Base-by-base conservation (phyloP, 768 basidiomycete species). In the Suillus hirtellus region DNA sequence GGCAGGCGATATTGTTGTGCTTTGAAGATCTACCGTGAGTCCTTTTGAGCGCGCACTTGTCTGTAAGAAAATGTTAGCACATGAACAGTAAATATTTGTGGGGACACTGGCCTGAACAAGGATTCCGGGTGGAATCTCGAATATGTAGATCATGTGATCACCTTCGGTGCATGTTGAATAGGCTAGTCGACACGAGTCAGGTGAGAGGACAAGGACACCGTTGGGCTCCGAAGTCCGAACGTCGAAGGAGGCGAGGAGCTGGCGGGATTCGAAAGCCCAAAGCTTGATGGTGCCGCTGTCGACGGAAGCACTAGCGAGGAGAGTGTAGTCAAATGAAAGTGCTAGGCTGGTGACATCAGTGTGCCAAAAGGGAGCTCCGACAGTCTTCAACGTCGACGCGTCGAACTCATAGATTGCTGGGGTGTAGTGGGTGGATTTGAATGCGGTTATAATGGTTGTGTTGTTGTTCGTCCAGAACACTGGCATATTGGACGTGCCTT, bases 141-240 rank as follows among this genome's bases (percentile, higher is more conserved):
- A 24, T 5, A 21, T 24, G 21, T 1, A 47, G 6, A 47, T 47
- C 2, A 19, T 35, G 34, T 0, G 0, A 35, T 35, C 15, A 17
- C 17, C 17, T 0, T 19, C 0, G 15, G 0, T 42, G 1, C 2
- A 1, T 2, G 35, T 35, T 8, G 21, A 14, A 2, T 47, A 47
- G 14, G 27, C 4, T 27, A 27, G 27, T 8, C 24, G 47, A 21
- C 4, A 12, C 0, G 47, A 49, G 47, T 15, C 0, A 1, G 47
- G 47, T 24, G 47, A 49, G 47, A 24, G 6, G 21, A 49, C 21
- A 49, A 24, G 47, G 5, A 0, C 0, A 6, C n/a, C n/a, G n/a
- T 0, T 0, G 2, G 6, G 2, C 1, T 47, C n/a, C n/a, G n/a
- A n/a, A n/a, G n/a, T 2, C 0, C 7, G 46, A 47, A 47, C 1